Evolutionary conservation across 2,329 filamentous ascomycete species (phyloP), one percentile per base, ranked within the genome.

Genomic region (Ophiostoma sp.): DNA sequence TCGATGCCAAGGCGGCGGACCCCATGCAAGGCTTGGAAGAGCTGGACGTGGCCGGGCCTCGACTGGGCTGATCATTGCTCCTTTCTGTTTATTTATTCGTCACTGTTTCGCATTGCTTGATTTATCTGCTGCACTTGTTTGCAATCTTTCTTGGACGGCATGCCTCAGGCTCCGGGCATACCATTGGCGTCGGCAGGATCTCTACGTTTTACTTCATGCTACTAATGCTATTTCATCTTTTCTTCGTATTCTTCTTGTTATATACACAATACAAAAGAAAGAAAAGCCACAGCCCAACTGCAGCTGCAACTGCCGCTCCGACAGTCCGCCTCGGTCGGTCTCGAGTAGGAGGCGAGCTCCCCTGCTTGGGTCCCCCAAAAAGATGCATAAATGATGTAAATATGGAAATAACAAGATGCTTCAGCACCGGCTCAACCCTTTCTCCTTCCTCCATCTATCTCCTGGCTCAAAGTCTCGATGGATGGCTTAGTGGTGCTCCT

Each of bases 11-110:
- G 71, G 83, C 81, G 64, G 85, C 86, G 1, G 93, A 98, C 81
- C 93, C 94, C 3, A 99, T 99, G 95, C 93, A 97, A 80, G 94
- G 94, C 44, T 82, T 99, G 7, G 94, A 98, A 79, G 92, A 91
- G 20, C 83, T 98, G 69, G 96, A 98, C 80, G 92, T 98, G 76
- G 96, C 94, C 70, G 96, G 96, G 10, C 95, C 95, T 15, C 94
- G 92, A 79, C 90, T 86, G 69, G 89, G 87, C 76, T 95, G 79
- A 86, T 52, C 10, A 6, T 41, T 20, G 31, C 10, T 57, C 11
- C 15, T 1, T 39, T 36, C 27, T 36, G 27, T 31, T 31, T 60
- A 13, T 23, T 15, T 48, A 2, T 15, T 20, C 44, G 13, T 27
- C n/a, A 57, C 27, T 27, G n/a, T 13, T 57, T 48, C 20, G 52